These are phyloP conservation scores for Falciphora oryzae DNA, from an alignment of 2,329 filamentous ascomycete species.

Conservation along the genomic window DNA sequence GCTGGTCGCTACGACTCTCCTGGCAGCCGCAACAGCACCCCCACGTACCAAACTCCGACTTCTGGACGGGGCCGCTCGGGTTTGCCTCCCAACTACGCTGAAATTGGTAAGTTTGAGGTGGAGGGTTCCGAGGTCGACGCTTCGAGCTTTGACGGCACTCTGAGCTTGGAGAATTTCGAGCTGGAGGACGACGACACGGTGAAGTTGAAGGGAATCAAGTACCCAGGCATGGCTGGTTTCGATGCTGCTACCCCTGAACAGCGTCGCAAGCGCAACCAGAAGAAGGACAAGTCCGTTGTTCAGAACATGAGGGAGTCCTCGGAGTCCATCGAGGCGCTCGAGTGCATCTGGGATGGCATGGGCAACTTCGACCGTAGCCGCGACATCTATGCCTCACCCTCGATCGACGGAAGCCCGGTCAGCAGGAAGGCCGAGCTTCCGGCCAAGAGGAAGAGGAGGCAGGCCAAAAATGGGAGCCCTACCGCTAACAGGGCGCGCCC, in stretches of 20 bases:
- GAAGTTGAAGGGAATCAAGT: conserved; percentile 66
- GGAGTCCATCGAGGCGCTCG: conserved; percentile 54
- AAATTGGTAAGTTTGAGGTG: neutral
- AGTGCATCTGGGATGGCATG: conserved; percentile 55
- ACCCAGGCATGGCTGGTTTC: conserved; percentile 76
- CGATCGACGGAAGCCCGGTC: conserved; percentile 38
- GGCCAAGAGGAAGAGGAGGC: conserved; percentile 9
- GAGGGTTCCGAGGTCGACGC: neutral
- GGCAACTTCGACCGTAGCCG: conserved; percentile 45
- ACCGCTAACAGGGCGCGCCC: conserved; percentile 1
- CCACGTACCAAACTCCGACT: conserved; percentile 18
- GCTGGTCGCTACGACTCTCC: neutral
- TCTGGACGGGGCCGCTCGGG: conserved; percentile 16
- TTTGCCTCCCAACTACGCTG: neutral
- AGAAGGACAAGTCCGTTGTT: conserved; percentile 68
- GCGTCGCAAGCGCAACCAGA: conserved; percentile 70
- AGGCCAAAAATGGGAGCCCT: neutral
- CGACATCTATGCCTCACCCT: conserved; percentile 56
- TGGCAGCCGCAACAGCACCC: neutral
- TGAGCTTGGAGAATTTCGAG: neutral
- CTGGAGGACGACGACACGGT: conserved; percentile 17
- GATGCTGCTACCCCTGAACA: conserved; percentile 70
- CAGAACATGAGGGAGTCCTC: conserved; percentile 61
- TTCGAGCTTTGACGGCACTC: neutral
- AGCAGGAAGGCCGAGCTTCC: conserved; percentile 8